Evolutionary conservation across 78 protist genomes (phyloP).

Genomic region (Dictyostelium capitatum): DNA sequence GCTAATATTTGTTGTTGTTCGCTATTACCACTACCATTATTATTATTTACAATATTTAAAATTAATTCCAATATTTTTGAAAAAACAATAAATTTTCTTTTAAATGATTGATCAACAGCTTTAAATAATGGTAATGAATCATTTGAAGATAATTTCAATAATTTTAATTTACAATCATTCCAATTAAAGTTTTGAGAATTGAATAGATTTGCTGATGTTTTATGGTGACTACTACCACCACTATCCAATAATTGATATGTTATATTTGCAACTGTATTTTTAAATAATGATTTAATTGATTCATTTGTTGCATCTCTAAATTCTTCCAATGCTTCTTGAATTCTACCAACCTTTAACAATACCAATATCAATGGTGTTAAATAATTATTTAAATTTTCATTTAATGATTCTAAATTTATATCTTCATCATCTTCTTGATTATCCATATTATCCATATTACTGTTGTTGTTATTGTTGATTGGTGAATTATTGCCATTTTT

Average conservation of each 20-base stretch:
- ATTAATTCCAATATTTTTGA: conserved; percentile 29
- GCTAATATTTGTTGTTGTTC: conserved; percentile 21
- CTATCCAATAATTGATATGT: conserved; percentile 4
- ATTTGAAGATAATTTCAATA: conserved; percentile 49
- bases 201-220: background rate
- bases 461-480: background rate
- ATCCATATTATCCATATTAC: background rate
- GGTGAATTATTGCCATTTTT: background rate
- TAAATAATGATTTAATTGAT: conserved; percentile 21
- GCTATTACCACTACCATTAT: background rate
- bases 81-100: conserved; percentile 12
- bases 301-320: conserved; percentile 38
- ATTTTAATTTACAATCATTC: conserved; percentile 41
- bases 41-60: background rate
- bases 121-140: conserved; percentile 55
- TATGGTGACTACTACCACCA: background rate
- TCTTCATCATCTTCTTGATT: background rate
- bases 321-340: conserved; percentile 41
- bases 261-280: background rate
- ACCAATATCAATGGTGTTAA: conserved; percentile 32
- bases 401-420: background rate
- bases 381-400: conserved; percentile 4
- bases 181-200: conserved; percentile 24
- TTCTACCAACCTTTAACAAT: conserved; percentile 19
- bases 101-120: conserved; percentile 29